Conservation (phyloP, 2,329 filamentous ascomycete species). For the Colletotrichum sublineola region DNA sequence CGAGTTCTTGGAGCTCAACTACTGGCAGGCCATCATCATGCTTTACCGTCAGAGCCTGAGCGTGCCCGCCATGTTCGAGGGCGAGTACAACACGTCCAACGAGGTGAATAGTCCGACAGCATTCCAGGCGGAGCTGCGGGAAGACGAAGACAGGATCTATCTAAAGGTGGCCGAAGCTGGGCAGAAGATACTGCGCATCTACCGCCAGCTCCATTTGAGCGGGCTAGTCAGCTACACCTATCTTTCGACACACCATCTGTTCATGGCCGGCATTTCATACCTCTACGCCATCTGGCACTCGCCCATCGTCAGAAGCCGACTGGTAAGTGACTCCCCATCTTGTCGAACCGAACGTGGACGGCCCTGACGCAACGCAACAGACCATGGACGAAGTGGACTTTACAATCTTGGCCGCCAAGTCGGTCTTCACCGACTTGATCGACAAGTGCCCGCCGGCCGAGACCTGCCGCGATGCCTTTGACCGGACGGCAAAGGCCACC, state of each 20-base stretch:
- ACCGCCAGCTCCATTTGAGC: conserved; percentile 88
- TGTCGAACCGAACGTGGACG: neutral
- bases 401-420: conserved; percentile 92
- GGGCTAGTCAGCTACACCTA: conserved; percentile 97
- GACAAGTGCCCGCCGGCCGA: conserved; percentile 96
- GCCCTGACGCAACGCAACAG: conserved; percentile 55
- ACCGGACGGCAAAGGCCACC: conserved; percentile 94
- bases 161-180: conserved; percentile 95
- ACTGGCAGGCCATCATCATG: conserved; percentile 98
- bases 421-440: conserved; percentile 90
- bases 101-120: conserved; percentile 74
- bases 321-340: conserved; percentile 71
- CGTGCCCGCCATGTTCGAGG: conserved; percentile 86
- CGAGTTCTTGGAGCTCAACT: conserved; percentile 93
- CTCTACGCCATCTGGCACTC: conserved; percentile 99
- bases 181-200: conserved; percentile 90
- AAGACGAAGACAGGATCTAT: conserved; percentile 92
- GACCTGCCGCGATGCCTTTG: conserved; percentile 93
- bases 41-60: conserved; percentile 92
- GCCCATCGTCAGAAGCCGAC: conserved; percentile 83
- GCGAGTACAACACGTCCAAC: conserved; percentile 77
- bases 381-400: conserved; percentile 98
- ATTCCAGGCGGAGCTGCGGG: conserved; percentile 74
- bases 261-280: conserved; percentile 97
- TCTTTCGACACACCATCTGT: conserved; percentile 93